Percentiles rank a stretch among this genome's conserved stretches.
These are phyloP conservation scores for Neurospora sp. DNA, from an alignment of 2,329 filamentous ascomycete species.

Conservation along the genomic window DNA sequence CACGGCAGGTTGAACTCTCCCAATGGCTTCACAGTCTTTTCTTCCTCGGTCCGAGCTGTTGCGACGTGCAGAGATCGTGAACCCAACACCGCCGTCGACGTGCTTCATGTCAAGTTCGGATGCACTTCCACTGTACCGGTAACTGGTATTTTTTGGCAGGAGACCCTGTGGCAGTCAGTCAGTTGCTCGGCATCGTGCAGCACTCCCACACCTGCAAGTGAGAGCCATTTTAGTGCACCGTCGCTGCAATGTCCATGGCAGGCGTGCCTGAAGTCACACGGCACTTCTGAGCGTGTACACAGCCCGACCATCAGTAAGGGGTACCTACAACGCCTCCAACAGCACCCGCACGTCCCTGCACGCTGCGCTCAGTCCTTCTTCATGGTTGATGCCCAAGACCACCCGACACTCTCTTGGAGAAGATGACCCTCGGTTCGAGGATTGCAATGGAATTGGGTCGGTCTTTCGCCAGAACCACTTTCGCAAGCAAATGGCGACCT, in stretches of 20 bases:
- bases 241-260: too few relatives aligned
- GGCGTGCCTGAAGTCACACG: too few relatives aligned
- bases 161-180: background rate
- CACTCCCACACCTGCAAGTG: background rate
- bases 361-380: background rate
- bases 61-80: background rate
- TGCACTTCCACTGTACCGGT: background rate
- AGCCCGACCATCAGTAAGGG: too few relatives aligned
- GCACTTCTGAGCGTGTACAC: too few relatives aligned
- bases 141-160: background rate
- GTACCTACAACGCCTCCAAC: too few relatives aligned
- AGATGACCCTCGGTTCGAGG: too few relatives aligned
- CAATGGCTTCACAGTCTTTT: background rate
- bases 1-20: background rate
- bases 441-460: background rate
- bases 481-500: background rate
- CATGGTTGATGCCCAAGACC: background rate
- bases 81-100: background rate
- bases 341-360: background rate
- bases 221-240: background rate
- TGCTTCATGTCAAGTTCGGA: background rate
- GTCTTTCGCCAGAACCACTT: background rate
- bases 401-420: too few relatives aligned
- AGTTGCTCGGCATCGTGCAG: background rate
- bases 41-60: background rate